Base-by-base conservation (phyloP, 345 rosid species). In the Ceriops zippeliana region DNA sequence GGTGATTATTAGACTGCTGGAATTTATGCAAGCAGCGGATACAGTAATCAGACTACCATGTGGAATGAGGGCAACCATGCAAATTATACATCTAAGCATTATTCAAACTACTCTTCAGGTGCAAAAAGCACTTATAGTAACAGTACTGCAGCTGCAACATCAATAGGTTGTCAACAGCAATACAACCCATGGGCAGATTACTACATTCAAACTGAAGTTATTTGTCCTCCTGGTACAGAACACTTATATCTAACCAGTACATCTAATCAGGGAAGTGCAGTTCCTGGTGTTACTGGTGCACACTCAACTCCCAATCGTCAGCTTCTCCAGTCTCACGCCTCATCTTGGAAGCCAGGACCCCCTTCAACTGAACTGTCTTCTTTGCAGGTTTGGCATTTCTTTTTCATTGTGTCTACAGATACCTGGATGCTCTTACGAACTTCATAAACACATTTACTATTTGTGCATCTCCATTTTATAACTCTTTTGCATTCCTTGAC, bases 1-100 rank as follows among this genome's bases (percentile, higher is more conserved):
- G 98, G 84, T 90, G 92, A 92, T 90, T 96, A 92, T 86, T 98
- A 96, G 97, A 92, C 92, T 72, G 78, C 96, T 84, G 89, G 90
- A 86, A 90, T 88, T 79, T 96, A 90, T 76, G 85, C 90, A 65
- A 92, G 86, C 72, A 82, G 84, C 72, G 78, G 84, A 65, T 90
- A 90, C 83, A 77, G 79, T 84, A 86, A 79, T 80, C 97, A 89
- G 78, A 73, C 88, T 27, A 70, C 88, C 59, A 63, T 80, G 52
- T 87, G 86, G 86, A 90, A 80, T 70, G 93, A 83, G 63, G 85
- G 90, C 66, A 89, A 70, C 76, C 87, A 91, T 75, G 78, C 87
- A 42, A 85, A 79, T 71, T 86, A 90, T 77, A 63, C 83, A 60
- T 76, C 89, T 79, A 80, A 82, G 62, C 93, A 89, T 52, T 89